Evolutionary conservation across 305 asterid genomes (phyloP).

Genomic region (Rubia balearica): DNA sequence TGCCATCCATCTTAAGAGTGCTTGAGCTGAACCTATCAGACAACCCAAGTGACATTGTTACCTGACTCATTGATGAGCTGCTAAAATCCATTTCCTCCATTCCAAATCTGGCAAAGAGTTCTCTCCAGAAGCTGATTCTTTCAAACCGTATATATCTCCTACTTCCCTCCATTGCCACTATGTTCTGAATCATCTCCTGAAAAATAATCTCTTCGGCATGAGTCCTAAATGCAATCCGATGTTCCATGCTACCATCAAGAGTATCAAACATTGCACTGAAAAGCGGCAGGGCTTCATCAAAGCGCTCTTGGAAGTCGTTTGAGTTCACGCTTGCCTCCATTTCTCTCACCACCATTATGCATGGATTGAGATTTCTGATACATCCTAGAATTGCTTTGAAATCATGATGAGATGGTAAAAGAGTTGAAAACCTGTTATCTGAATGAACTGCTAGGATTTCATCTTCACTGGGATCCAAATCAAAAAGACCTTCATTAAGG

Average conservation of each 20-base stretch:
- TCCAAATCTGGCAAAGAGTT: constrained; percentile 16
- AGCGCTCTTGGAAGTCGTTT: constrained; percentile 32
- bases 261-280: constrained; percentile 38
- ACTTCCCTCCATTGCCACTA: constrained; percentile 16
- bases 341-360: constrained; percentile 37
- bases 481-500: constrained; percentile 19
- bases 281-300: constrained; percentile 35
- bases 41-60: constrained; percentile 13
- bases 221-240: constrained; percentile 14
- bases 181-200: constrained; percentile 18
- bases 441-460: constrained; percentile 33
- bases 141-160: constrained; percentile 12
- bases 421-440: constrained; percentile 14
- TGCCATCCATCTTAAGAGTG: constrained; percentile 16
- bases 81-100: constrained; percentile 28
- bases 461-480: constrained; percentile 24
- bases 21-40: constrained; percentile 8
- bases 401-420: constrained; percentile 19
- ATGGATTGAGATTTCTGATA: constrained; percentile 24
- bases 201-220: constrained; percentile 22
- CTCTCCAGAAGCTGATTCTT: constrained; percentile 30
- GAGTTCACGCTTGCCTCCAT: constrained; percentile 32
- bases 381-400: constrained; percentile 17
- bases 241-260: constrained; percentile 29
- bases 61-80: constrained; percentile 19